Conservation (phyloP, 2,329 filamentous ascomycete genomes). For the Mollisiaceae sp. region DNA sequence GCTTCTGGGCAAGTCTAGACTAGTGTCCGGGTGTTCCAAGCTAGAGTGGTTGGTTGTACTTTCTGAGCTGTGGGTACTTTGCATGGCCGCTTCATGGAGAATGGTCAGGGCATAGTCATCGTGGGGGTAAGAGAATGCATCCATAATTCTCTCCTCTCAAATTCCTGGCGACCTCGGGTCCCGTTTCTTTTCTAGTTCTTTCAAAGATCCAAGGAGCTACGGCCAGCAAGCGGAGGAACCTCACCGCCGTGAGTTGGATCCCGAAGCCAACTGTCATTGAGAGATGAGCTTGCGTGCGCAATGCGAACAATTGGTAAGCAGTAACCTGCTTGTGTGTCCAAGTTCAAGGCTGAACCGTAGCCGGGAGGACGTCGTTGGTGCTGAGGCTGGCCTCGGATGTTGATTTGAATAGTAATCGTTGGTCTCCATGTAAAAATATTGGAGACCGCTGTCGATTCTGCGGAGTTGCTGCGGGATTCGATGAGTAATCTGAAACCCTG, state of each 20-base stretch:
- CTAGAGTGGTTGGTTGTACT: no score
- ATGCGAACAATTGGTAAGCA: not conserved
- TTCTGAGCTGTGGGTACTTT: slow-evolving; percentile 4
- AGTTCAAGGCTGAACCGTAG: not conserved
- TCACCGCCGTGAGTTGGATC: slow-evolving; percentile 7
- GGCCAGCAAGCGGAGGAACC: slow-evolving; percentile 8
- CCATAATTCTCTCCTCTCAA: slow-evolving; percentile 28
- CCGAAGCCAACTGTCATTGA: not conserved
- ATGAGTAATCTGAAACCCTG: not conserved
- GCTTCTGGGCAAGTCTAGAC: slow-evolving; percentile 1
- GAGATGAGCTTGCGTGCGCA: slow-evolving; percentile 2
- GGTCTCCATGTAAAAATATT: not conserved
- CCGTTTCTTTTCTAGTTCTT: slow-evolving; percentile 15
- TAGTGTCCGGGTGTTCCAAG: not conserved
- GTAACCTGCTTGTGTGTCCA: not conserved
- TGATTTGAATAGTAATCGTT: not conserved
- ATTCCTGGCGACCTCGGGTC: not conserved
- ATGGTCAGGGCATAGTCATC: slow-evolving; percentile 38
- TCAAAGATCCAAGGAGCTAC: slow-evolving; percentile 19
- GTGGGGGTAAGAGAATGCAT: slow-evolving; percentile 28
- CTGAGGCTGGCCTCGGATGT: not conserved
- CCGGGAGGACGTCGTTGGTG: not conserved
- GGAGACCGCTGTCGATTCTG: no score
- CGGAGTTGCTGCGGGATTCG: not conserved
- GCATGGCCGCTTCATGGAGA: slow-evolving; percentile 34